These are phyloP conservation scores for Coniella lustricola DNA, from an alignment of 2,329 filamentous ascomycete genomes.

Conservation along the genomic window DNA sequence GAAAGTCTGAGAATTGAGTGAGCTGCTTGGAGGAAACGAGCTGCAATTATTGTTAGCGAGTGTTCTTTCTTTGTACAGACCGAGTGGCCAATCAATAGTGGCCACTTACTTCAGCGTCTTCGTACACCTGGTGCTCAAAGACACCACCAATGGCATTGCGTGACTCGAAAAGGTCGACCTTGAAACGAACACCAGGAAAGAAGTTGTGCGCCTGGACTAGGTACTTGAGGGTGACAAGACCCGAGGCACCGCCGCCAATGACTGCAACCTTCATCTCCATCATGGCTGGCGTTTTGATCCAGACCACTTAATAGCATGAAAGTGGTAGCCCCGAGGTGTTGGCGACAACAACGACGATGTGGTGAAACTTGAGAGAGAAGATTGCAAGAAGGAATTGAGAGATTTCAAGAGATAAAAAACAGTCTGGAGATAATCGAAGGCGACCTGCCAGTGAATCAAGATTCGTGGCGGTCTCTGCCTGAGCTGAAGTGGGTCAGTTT, in stretches of 20 bases:
- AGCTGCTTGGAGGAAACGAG: conserved; percentile 38
- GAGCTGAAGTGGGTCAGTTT: too few species aligned
- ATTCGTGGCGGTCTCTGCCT: too few species aligned
- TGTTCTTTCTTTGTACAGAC: too few species aligned
- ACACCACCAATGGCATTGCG: conserved; percentile 34
- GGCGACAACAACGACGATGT: too few species aligned
- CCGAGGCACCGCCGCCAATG: conserved; percentile 31
- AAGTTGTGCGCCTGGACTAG: conserved; percentile 26
- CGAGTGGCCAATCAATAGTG: too few species aligned
- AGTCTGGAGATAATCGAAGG: too few species aligned
- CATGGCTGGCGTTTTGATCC: neutral
- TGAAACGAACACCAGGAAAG: conserved; percentile 28
- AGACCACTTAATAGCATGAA: neutral
- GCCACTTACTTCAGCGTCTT: conserved; percentile 32
- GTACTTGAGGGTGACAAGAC: conserved; percentile 33
- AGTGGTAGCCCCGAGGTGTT: neutral
- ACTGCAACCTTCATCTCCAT: conserved; percentile 24
- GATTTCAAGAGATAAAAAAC: too few species aligned
- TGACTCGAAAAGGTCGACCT: conserved; percentile 35
- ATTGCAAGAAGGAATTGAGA: too few species aligned
- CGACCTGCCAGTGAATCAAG: too few species aligned
- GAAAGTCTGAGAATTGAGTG: conserved; percentile 39
- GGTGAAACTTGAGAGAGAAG: too few species aligned
- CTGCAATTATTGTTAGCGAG: conserved; percentile 14
- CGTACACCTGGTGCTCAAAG: conserved; percentile 35